phyloP scores from a whole-genome alignment of 2,329 filamentous ascomycete species.

The Cadophora luteo-olivacea region DNA sequence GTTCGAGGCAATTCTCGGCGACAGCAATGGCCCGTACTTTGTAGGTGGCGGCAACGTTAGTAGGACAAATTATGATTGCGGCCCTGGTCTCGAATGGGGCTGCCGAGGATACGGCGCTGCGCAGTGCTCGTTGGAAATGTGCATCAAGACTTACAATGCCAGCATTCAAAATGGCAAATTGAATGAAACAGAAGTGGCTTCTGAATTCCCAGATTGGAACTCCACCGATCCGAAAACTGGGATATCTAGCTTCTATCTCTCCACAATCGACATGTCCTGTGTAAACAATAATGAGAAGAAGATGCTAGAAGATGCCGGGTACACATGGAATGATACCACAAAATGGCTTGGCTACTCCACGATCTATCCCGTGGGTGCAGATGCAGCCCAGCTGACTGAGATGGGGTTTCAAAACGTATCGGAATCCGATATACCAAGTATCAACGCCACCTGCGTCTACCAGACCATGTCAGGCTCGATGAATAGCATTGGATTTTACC shows the following conservation, averaged over 20 bases:
- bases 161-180: not conserved
- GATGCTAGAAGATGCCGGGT: not conserved
- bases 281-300: not conserved
- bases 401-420: not conserved
- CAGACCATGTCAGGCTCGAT: not conserved
- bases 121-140: not conserved
- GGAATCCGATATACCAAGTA: not conserved
- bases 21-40: conserved; percentile 11
- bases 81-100: not conserved
- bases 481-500: not conserved
- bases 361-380: not conserved
- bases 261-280: not conserved
- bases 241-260: not conserved
- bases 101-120: conserved; percentile 15
- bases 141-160: conserved; percentile 14
- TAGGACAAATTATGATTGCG: not conserved
- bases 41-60: not conserved
- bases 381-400: not conserved
- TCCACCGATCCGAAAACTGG: not conserved
- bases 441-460: not conserved
- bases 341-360: conserved; percentile 12
- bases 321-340: not conserved
- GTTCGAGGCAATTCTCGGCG: not conserved
- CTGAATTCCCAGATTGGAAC: not conserved
- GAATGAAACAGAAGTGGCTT: not conserved